These are phyloP conservation scores for Phytophthora pini DNA, from an alignment of 352 stramenopile genomes.

Conservation along the genomic window DNA sequence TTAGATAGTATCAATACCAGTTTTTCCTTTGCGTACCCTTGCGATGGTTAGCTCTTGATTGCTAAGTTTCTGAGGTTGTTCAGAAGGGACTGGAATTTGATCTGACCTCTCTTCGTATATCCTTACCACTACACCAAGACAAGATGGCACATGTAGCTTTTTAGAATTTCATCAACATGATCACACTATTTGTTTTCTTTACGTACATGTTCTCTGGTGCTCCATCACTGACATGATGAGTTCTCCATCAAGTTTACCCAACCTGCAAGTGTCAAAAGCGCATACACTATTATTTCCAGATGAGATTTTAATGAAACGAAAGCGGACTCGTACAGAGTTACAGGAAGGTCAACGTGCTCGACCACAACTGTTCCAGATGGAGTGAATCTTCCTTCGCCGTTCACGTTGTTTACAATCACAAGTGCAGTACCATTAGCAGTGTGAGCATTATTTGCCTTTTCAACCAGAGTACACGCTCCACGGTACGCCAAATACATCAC, in stretches of 20 bases:
- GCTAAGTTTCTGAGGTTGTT: slow-evolving; percentile 41
- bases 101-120: slow-evolving; percentile 43
- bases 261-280: slow-evolving; percentile 34
- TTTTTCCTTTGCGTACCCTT: slow-evolving; percentile 20
- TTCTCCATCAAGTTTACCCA: slow-evolving; percentile 71
- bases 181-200: not conserved
- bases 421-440: slow-evolving; percentile 43
- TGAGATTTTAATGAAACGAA: not conserved
- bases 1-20: not conserved
- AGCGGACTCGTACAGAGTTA: slow-evolving; percentile 57
- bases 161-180: not conserved
- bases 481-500: slow-evolving; percentile 60
- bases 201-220: slow-evolving; percentile 48
- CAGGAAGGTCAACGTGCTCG: slow-evolving; percentile 47
- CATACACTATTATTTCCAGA: slow-evolving; percentile 1
- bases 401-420: slow-evolving; percentile 75
- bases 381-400: slow-evolving; percentile 62
- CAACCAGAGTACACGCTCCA: slow-evolving; percentile 68
- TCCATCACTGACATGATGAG: slow-evolving; percentile 69
- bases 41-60: slow-evolving; percentile 53
- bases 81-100: slow-evolving; percentile 31
- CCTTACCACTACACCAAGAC: slow-evolving; percentile 14
- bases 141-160: not conserved
- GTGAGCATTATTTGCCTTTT: slow-evolving; percentile 57
- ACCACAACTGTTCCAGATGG: slow-evolving; percentile 36